Evolutionary conservation across 495 filamentous ascomycete species (phyloP), one percentile per base, ranked within the genome.

Genomic region (Penicillium atrosanguineum): DNA sequence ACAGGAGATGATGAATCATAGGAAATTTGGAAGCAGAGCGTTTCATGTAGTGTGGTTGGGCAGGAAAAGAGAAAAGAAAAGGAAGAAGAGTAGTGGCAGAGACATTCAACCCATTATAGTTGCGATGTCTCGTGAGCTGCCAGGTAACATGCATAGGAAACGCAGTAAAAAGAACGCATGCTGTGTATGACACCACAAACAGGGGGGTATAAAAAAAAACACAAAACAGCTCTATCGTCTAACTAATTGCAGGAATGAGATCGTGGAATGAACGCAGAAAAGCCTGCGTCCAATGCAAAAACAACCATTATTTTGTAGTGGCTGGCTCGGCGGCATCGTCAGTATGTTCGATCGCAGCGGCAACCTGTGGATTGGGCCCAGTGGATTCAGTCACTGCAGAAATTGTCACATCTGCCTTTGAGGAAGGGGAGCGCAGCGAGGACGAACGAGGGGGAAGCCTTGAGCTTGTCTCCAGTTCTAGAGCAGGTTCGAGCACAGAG

Each of bases 361-460:
- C 41, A 20, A 42, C 44, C 7, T 41, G 15, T 19, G 34, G 40
- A n/a, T 4, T 18, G 18, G 56, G 48, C 11, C 60, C 56, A 7
- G 15, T 41, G 14, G 39, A 25, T 15, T 26, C 44, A n/a, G 46
- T 29, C 28, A 52, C 53, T 3, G n/a, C 49, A 16, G 53, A 50
- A 31, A 62, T 57, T 4, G 47, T 53, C 16, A 53, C 48, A 7
- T 55, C 42, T 3, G 52, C 23, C 23, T 61, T 52, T 2, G 56
- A 40, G 9, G 55, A 50, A 2, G 59, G 44, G 11, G 64, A 61
- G 36, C 55, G 65, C 39, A 74, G 56, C 12, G 72, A 77, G 15
- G 72, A 75, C 25, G 72, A 74, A 31, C 72, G 72, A 2, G 69
- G 71, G 25, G 72, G 70, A 2, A 65, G 61, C 23, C 55, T 18